These are phyloP conservation scores for Cladosporium sp. DNA, from an alignment of 2,329 filamentous ascomycete species.

Conservation along the genomic window DNA sequence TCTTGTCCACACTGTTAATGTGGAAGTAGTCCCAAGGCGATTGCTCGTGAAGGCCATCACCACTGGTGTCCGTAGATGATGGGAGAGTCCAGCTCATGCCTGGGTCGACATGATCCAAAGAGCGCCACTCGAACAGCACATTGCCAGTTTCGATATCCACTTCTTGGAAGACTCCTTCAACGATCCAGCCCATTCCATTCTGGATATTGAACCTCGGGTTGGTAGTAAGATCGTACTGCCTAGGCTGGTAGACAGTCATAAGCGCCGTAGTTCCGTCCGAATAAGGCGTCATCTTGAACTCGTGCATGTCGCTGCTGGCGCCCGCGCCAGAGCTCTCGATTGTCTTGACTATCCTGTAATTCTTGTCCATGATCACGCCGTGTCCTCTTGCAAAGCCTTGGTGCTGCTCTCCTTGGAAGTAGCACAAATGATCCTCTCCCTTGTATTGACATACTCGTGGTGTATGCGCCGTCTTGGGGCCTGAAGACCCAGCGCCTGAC, in stretches of 20 bases:
- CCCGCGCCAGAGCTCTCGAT: conserved; percentile 42
- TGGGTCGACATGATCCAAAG: conserved; percentile 57
- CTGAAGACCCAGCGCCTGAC: conserved; percentile 51
- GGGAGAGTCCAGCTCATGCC: conserved; percentile 50
- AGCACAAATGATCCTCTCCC: conserved; percentile 52
- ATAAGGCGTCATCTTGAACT: conserved; percentile 50
- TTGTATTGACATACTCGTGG: conserved; percentile 52
- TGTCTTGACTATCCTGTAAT: conserved; percentile 51
- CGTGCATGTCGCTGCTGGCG: conserved; percentile 54
- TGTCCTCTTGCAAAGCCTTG: conserved; percentile 54
- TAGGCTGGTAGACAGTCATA: conserved; percentile 41
- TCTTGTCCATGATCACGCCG: conserved; percentile 53
- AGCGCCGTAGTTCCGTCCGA: conserved; percentile 43
- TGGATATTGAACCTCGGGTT: conserved; percentile 39
- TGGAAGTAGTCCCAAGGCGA: conserved; percentile 58
- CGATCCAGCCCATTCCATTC: conserved; percentile 52
- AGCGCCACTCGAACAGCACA: conserved; percentile 61
- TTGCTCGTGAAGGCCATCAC: conserved; percentile 48
- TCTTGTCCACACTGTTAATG: conserved; percentile 56
- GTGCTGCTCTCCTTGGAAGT: conserved; percentile 54
- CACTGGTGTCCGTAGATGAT: conserved; percentile 43
- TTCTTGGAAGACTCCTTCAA: conserved; percentile 56
- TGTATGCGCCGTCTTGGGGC: conserved; percentile 52
- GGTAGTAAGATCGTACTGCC: conserved; percentile 48
- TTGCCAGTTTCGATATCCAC: conserved; percentile 56